These are phyloP conservation scores for Fragilariopsis cylindrus DNA, from an alignment of 108 stramenopile species.

Conservation along the genomic window DNA sequence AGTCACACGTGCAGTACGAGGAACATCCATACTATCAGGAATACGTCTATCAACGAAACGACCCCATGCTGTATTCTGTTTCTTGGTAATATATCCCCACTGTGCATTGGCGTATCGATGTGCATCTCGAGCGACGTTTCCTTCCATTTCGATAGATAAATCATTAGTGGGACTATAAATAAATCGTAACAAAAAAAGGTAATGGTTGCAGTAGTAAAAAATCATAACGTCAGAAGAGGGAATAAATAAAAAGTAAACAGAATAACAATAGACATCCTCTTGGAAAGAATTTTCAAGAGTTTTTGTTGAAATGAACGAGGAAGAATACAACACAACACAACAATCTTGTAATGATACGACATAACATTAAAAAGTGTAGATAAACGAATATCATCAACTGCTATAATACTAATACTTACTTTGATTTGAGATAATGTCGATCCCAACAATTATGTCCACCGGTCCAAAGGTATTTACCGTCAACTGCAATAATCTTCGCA, in stretches of 20 bases:
- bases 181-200: neutral
- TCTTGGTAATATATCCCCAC: conserved; percentile 54
- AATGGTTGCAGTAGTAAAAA: too few species aligned
- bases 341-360: neutral
- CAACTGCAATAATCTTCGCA: conserved; percentile 68
- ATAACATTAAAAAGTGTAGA: too few species aligned
- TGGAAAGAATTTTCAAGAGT: neutral
- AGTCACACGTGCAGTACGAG: conserved; percentile 38
- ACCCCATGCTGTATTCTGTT: conserved; percentile 51
- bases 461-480: conserved; percentile 58
- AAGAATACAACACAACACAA: neutral
- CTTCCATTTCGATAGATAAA: conserved; percentile 53
- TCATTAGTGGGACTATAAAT: conserved; percentile 53
- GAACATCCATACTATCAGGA: conserved; percentile 49
- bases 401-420: neutral
- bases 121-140: conserved; percentile 50
- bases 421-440: conserved; percentile 42
- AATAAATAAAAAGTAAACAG: neutral
- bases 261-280: neutral
- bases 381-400: too few species aligned
- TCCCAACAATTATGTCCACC: conserved; percentile 72
- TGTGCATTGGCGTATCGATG: conserved; percentile 60
- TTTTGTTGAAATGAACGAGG: neutral
- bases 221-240: too few species aligned
- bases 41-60: conserved; percentile 45